phyloP scores from a whole-genome alignment of 2,329 filamentous ascomycete species.

The Davidsoniella australis region DNA sequence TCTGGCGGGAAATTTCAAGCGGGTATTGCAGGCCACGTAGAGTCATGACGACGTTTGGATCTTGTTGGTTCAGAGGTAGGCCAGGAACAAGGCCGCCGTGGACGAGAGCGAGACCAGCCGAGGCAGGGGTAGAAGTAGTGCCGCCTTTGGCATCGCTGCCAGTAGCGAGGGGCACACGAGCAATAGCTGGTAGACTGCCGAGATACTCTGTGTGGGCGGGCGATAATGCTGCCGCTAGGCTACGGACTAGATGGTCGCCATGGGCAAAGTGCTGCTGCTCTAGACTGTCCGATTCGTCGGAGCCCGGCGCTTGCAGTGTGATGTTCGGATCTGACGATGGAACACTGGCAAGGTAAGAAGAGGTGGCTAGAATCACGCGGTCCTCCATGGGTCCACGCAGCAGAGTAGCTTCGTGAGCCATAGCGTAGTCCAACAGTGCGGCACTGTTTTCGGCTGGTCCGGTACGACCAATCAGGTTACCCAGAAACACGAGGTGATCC shows the following conservation, averaged over 20 bases:
- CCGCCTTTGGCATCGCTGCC: constrained; percentile 22
- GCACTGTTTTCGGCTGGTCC: constrained; percentile 72
- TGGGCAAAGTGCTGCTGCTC: constrained; percentile 17
- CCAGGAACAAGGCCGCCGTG: constrained; percentile 76
- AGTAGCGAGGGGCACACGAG: constrained; percentile 31
- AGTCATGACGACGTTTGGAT: constrained; percentile 76
- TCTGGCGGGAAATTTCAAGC: constrained; percentile 21
- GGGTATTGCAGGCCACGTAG: constrained; percentile 64
- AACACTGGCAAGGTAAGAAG: constrained; percentile 24
- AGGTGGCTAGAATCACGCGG: constrained; percentile 46
- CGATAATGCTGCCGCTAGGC: constrained; percentile 36
- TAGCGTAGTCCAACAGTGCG: constrained; percentile 61
- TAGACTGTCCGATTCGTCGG: constrained; percentile 17
- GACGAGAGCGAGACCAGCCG: constrained; percentile 42
- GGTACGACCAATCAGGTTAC: constrained; percentile 63
- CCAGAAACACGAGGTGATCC: constrained; percentile 62
- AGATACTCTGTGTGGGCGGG: constrained; percentile 52
- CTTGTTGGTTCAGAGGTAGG: constrained; percentile 48
- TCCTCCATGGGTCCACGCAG: constrained; percentile 93
- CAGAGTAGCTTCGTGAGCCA: constrained; percentile 55
- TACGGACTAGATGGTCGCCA: constrained; percentile 28
- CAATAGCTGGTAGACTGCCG: constrained; percentile 55
- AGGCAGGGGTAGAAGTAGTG: constrained; percentile 27
- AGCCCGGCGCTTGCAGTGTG: constrained; percentile 14
- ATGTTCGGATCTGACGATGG: constrained; percentile 16